A percentile compares a stretch with the other conserved stretches of the same genome.
phyloP scores from a whole-genome alignment of 2,329 filamentous ascomycete genomes.

The Madurella fahalii region DNA sequence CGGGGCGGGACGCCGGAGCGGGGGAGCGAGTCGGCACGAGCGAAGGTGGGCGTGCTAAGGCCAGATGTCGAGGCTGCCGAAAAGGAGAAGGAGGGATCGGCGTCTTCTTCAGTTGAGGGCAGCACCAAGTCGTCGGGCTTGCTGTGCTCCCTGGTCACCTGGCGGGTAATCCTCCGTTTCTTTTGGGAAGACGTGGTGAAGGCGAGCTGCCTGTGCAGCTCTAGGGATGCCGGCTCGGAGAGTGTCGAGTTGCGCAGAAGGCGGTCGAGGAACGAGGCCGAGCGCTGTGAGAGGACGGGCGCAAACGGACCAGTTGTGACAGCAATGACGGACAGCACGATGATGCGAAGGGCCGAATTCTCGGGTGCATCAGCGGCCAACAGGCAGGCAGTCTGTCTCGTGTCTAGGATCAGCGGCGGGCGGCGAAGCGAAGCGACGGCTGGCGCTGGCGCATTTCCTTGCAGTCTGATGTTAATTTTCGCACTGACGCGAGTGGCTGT shows the following conservation, averaged over 20 bases:
- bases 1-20: conserved; percentile 50
- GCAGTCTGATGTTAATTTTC: neutral
- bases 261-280: conserved; percentile 11
- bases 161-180: conserved; percentile 64
- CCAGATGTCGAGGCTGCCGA: conserved; percentile 39
- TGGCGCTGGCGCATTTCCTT: conserved; percentile 8
- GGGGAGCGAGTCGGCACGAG: conserved; percentile 41
- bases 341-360: neutral
- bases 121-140: conserved; percentile 43
- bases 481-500: neutral
- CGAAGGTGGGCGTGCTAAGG: conserved; percentile 38
- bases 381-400: neutral
- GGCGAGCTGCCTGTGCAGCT: conserved; percentile 64
- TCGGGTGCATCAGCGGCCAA: conserved; percentile 11
- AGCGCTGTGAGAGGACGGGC: neutral
- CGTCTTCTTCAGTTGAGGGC: conserved; percentile 50
- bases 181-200: conserved; percentile 70
- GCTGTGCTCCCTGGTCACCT: conserved; percentile 39
- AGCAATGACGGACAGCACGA: conserved; percentile 1
- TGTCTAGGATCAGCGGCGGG: conserved; percentile 5
- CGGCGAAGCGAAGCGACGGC: conserved; percentile 8
- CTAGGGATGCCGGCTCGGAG: conserved; percentile 32
- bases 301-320: neutral
- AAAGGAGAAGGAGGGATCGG: conserved; percentile 48
- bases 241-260: conserved; percentile 16